Conservation (phyloP, 306 rosid species). For the Psophocarpus tetragonolobus region DNA sequence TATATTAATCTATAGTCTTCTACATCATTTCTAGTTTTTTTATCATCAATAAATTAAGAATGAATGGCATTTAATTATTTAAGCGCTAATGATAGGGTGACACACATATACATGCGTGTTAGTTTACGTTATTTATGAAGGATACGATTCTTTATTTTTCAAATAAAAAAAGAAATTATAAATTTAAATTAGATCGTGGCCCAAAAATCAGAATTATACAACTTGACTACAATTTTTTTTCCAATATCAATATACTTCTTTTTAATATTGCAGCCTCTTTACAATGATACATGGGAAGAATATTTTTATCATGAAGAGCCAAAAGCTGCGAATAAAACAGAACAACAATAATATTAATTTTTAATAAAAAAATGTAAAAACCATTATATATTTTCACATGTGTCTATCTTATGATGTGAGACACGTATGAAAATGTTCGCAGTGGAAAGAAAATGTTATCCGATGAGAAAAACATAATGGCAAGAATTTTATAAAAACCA, state of each 20-base stretch:
- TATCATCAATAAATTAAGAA: not conserved
- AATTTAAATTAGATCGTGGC: not conserved
- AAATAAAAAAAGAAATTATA: not conserved
- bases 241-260: not conserved
- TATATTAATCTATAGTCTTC: not conserved
- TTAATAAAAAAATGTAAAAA: not conserved
- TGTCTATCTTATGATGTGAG: not conserved
- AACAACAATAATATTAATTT: not conserved
- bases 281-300: not conserved
- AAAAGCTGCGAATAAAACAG: constrained; percentile 4
- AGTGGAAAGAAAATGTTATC: not conserved
- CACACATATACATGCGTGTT: not conserved
- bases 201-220: constrained; percentile 11
- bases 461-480: not conserved
- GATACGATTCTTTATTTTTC: not conserved
- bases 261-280: not conserved
- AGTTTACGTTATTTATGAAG: not conserved
- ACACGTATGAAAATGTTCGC: not conserved
- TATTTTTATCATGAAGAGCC: not conserved
- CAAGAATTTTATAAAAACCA: not conserved
- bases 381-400: not conserved
- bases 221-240: not conserved
- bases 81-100: constrained; percentile 18
- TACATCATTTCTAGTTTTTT: not conserved
- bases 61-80: constrained; percentile 17